phyloP scores from a whole-genome alignment of 202 grass and related monocot genomes.

The Panicum virgatum region DNA sequence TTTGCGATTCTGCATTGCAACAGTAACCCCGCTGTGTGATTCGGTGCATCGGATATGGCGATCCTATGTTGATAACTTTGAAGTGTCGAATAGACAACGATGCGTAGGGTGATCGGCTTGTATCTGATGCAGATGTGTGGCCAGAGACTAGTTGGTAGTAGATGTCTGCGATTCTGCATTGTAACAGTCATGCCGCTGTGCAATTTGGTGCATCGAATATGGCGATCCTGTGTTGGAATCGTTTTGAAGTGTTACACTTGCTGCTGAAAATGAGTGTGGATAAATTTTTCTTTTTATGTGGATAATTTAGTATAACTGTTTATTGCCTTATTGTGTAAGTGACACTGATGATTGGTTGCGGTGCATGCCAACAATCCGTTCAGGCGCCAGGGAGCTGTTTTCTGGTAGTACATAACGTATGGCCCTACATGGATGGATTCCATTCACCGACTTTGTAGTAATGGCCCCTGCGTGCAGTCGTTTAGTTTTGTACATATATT shows the following conservation, averaged over 20 bases:
- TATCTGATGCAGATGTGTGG: background rate
- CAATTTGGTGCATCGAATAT: background rate
- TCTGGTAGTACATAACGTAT: background rate
- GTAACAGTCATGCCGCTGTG: background rate
- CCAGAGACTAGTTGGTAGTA: background rate
- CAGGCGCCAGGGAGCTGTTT: background rate
- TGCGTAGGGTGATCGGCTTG: background rate
- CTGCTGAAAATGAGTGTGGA: background rate
- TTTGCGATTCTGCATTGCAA: background rate
- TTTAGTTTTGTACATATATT: background rate
- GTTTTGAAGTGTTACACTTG: background rate
- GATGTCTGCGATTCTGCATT: background rate
- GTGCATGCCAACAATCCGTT: background rate
- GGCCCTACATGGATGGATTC: background rate
- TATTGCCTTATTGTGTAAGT: rapidly evolving
- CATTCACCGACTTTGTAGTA: background rate
- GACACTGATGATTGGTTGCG: background rate
- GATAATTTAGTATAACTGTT: conserved; percentile 3
- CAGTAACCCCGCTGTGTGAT: background rate
- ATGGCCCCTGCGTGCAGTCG: background rate
- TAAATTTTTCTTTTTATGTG: background rate
- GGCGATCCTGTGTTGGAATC: background rate
- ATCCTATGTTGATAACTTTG: background rate
- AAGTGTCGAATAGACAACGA: background rate
- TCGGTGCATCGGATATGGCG: background rate